phyloP scores from a whole-genome alignment of 345 rosid species.

The Salix brachista region DNA sequence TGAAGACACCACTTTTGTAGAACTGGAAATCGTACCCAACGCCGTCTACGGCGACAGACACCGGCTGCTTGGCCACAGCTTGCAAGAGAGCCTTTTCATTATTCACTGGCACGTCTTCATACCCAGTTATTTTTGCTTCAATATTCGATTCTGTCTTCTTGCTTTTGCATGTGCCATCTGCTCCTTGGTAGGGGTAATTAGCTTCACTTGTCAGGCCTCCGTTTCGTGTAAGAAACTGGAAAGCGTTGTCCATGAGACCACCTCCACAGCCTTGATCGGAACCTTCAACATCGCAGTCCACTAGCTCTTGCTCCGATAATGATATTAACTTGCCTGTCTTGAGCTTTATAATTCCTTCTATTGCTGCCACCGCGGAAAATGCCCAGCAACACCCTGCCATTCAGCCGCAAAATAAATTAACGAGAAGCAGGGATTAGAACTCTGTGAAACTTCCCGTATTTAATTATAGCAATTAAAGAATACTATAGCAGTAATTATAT shows the following conservation, averaged over 20 bases:
- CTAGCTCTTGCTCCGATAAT: constrained; percentile 57
- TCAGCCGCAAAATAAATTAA: too few species aligned
- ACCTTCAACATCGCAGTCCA: constrained; percentile 38
- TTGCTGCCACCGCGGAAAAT: constrained; percentile 55
- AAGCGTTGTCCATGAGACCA: constrained; percentile 41
- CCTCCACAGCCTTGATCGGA: constrained; percentile 38
- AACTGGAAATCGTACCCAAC: constrained; percentile 28
- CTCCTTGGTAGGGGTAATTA: constrained; percentile 36
- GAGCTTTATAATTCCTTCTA: constrained; percentile 48
- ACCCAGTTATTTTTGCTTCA: constrained; percentile 34
- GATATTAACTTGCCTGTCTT: constrained; percentile 40
- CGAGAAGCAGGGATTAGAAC: too few species aligned
- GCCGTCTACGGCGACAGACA: constrained; percentile 39
- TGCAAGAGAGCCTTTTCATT: constrained; percentile 40
- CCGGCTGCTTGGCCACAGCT: constrained; percentile 53
- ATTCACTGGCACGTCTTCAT: constrained; percentile 35
- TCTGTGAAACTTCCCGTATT: too few species aligned
- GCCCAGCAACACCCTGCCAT: constrained; percentile 59
- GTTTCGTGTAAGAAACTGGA: constrained; percentile 32
- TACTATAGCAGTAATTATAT: too few species aligned
- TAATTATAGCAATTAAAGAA: too few species aligned
- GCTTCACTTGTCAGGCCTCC: constrained; percentile 46
- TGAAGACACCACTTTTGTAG: constrained; percentile 43
- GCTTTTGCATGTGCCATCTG: constrained; percentile 32
- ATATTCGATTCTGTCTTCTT: background rate